Conservation (phyloP, 257 asterid genomes). For the Galeopsis tetrahit region DNA sequence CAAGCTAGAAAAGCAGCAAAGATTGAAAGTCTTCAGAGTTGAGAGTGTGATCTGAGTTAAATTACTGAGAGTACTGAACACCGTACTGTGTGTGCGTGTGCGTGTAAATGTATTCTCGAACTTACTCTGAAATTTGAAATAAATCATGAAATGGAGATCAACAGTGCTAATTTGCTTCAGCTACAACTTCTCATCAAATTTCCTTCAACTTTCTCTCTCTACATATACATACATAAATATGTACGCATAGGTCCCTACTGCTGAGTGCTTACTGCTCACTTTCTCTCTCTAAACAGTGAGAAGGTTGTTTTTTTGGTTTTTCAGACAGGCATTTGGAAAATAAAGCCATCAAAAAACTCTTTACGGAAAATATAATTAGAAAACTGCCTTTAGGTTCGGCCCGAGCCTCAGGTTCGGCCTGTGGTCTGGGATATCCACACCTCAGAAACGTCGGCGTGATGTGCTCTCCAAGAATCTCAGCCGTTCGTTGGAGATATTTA, state of each 20-base stretch:
- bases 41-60: constrained; percentile 50
- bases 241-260: constrained; percentile 36
- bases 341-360: constrained; percentile 41
- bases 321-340: constrained; percentile 44
- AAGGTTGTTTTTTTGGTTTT: constrained; percentile 34
- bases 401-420: constrained; percentile 45
- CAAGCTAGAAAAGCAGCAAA: constrained; percentile 40
- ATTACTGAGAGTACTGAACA: constrained; percentile 32
- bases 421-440: constrained; percentile 37
- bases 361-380: constrained; percentile 19
- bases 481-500: constrained; percentile 49
- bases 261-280: constrained; percentile 35
- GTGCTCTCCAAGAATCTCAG: neutral
- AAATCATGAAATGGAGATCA: constrained; percentile 56
- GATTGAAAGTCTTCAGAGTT: constrained; percentile 27
- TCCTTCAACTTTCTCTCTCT: constrained; percentile 40
- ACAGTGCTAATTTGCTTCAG: constrained; percentile 38
- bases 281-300: constrained; percentile 58
- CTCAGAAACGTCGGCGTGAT: constrained; percentile 43
- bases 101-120: constrained; percentile 33
- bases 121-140: constrained; percentile 40
- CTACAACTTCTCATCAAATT: constrained; percentile 39
- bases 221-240: constrained; percentile 19
- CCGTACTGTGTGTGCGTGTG: constrained; percentile 26
- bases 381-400: constrained; percentile 32